phyloP scores from a whole-genome alignment of 2,329 filamentous ascomycete species.

The Gaeumannomyces tritici region DNA sequence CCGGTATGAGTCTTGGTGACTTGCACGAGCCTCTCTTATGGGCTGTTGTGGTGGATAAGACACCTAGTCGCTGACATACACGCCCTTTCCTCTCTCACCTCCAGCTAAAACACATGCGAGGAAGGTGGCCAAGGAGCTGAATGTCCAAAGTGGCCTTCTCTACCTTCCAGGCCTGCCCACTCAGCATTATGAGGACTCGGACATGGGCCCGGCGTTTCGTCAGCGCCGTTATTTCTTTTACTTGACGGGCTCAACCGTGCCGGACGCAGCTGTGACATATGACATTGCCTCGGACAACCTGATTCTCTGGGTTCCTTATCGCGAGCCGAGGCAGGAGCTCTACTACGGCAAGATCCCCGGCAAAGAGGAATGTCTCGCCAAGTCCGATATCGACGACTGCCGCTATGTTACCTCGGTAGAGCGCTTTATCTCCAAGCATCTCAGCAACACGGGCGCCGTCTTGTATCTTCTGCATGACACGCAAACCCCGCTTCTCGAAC shows the following conservation, averaged over 20 bases:
- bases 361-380: conserved; percentile 48
- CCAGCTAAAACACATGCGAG: conserved; percentile 47
- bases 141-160: conserved; percentile 39
- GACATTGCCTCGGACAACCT: conserved; percentile 51
- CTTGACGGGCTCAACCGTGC: conserved; percentile 42
- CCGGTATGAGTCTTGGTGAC: conserved; percentile 17
- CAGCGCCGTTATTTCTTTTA: conserved; percentile 55
- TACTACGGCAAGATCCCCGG: conserved; percentile 55
- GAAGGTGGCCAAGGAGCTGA: conserved; percentile 43
- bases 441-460: conserved; percentile 25
- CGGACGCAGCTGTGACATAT: conserved; percentile 46
- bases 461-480: conserved; percentile 33
- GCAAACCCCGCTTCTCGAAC: conserved; percentile 15
- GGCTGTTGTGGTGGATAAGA: no score
- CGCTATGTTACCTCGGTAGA: conserved; percentile 41
- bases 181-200: conserved; percentile 46
- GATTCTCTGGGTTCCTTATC: conserved; percentile 64
- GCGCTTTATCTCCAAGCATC: conserved; percentile 37
- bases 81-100: not conserved
- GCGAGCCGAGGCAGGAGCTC: conserved; percentile 50
- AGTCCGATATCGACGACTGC: conserved; percentile 63
- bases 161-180: conserved; percentile 45
- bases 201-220: conserved; percentile 44
- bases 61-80: conserved; percentile 7
- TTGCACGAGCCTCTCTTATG: not conserved